Base-by-base conservation (phyloP, 2,329 filamentous ascomycete genomes). In the Penicillium sp. region DNA sequence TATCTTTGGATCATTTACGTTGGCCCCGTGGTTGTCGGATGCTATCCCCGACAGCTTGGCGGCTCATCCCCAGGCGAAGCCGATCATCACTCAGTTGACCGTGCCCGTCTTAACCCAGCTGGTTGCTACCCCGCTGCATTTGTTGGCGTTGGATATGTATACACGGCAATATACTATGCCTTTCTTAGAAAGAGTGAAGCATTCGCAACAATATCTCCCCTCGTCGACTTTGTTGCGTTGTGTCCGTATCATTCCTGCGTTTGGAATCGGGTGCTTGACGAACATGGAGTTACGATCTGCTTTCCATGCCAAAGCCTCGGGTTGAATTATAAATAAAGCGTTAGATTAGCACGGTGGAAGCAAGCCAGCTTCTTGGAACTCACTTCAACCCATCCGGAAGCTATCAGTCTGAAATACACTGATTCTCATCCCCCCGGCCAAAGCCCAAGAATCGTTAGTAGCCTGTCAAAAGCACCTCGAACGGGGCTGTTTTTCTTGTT, bases 91-190 rank as follows among this genome's bases (percentile, higher is more conserved):
- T 12, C 91, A 96, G 74, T 91, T 95, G 65, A 71, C 85, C 0
- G 88, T 89, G 0, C 91, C 91, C 0, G 90, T 90, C 4, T 79
- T 83, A 16, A 82, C 92, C 10, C 91, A 96, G 75, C 62, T 94
- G 18, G 61, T 91, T 31, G 89, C 86, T 52, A 96, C 91, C 6
- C 91, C 91, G 2, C 71, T 95, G 63, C 91, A 96, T 74, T 74
- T 96, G 49, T 80, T 93, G n/a, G 91, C 90, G 0, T 70, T 96
- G 61, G 91, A 96, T 72, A 63, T 95, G 56, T 96, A 95, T 71
- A 95, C 95, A 32, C 52, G 61, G 16, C 62, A 63, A 18, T 50
- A 59, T 41, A 34, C 40, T 12, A 50, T 63, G 6, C 70, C 78
- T 1, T 79, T 81, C 68, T 67, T 69, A 23, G 82, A 89, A 21